Conservation (phyloP, 2,329 filamentous ascomycete species). For the Colletotrichum camelliae region DNA sequence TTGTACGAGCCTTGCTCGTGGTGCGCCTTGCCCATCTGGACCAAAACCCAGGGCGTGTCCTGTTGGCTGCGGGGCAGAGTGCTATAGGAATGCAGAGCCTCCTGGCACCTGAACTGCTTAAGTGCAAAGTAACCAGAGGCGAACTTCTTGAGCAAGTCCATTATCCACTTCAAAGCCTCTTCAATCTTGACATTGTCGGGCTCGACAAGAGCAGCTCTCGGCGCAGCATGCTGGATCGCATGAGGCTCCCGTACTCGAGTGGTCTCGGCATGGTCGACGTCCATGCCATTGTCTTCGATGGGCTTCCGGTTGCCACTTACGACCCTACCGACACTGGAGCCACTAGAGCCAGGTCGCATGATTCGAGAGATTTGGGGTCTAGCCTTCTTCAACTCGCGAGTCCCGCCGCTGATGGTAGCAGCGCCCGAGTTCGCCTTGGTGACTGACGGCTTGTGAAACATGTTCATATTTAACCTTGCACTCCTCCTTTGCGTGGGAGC, state of each 20-base stretch:
- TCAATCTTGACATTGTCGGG: constrained; percentile 69
- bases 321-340: constrained; percentile 79
- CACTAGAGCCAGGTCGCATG: constrained; percentile 68
- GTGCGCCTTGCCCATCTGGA: constrained; percentile 87
- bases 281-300: constrained; percentile 68
- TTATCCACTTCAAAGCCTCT: constrained; percentile 76
- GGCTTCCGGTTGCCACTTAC: constrained; percentile 91
- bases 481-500: constrained; percentile 69
- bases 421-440: constrained; percentile 66
- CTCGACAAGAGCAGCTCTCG: constrained; percentile 42
- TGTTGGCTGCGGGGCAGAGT: constrained; percentile 76
- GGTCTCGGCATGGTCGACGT: constrained; percentile 71
- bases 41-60: constrained; percentile 92
- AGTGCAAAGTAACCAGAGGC: constrained; percentile 81
- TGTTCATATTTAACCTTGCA: constrained; percentile 71
- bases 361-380: constrained; percentile 73
- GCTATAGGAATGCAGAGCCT: constrained; percentile 77
- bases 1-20: constrained; percentile 89
- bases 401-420: constrained; percentile 62
- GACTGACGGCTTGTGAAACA: constrained; percentile 69
- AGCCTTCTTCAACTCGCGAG: constrained; percentile 82
- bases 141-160: constrained; percentile 83
- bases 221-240: constrained; percentile 34
- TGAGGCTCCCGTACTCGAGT: constrained; percentile 50
- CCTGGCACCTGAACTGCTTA: constrained; percentile 78